These are phyloP conservation scores for Pholiota molesta DNA, from an alignment of 768 basidiomycete species.

Conservation along the genomic window DNA sequence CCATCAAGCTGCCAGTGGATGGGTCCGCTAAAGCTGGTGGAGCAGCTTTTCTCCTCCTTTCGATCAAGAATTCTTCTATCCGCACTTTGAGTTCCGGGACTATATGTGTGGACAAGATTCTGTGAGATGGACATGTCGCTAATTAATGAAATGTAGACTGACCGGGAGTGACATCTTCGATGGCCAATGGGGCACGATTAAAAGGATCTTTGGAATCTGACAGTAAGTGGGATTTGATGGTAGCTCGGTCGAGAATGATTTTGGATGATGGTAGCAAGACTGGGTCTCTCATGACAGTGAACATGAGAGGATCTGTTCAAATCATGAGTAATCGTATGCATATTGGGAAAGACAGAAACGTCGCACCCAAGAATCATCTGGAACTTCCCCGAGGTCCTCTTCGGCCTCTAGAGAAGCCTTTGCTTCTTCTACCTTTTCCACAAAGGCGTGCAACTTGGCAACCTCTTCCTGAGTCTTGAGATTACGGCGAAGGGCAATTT, in stretches of 20 bases:
- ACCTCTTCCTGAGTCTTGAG: conserved; percentile 84
- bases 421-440: conserved; percentile 81
- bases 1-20: conserved; percentile 8
- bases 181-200: conserved; percentile 81
- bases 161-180: conserved; percentile 83
- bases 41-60: conserved; percentile 46
- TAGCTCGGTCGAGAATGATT: conserved; percentile 80
- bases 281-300: conserved; percentile 93
- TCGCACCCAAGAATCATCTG: conserved; percentile 89
- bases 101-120: conserved; percentile 27
- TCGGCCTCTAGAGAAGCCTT: conserved; percentile 84
- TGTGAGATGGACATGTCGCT: not conserved
- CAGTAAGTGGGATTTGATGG: conserved; percentile 93
- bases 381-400: conserved; percentile 89
- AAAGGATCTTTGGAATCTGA: conserved; percentile 95
- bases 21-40: conserved; percentile 16
- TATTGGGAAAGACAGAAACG: not conserved
- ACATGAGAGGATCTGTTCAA: conserved; percentile 81
- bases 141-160: conserved; percentile 26
- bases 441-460: conserved; percentile 66
- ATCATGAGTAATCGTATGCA: conserved; percentile 12
- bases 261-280: conserved; percentile 86
- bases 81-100: conserved; percentile 72
- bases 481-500: conserved; percentile 58
- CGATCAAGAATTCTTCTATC: conserved; percentile 72